phyloP scores from a whole-genome alignment of 2,329 filamentous ascomycete species.

The Botrytis hyacinthi region DNA sequence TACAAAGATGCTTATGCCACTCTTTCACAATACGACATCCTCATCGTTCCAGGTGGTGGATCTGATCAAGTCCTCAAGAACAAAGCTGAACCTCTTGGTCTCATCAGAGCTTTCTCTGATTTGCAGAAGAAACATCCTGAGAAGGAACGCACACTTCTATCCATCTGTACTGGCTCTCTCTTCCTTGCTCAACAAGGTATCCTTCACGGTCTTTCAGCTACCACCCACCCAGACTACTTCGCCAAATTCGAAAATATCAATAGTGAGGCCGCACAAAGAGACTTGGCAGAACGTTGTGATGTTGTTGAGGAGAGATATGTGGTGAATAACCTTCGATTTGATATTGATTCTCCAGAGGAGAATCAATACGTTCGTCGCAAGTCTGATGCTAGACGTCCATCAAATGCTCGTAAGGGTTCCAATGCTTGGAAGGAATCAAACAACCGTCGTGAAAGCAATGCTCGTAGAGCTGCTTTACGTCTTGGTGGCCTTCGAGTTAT shows the following conservation, averaged over 20 bases:
- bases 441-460: constrained; percentile 74
- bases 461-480: constrained; percentile 65
- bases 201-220: constrained; percentile 74
- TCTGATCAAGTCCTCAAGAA: constrained; percentile 61
- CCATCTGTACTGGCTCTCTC: constrained; percentile 75
- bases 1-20: constrained; percentile 75
- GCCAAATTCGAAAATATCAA: constrained; percentile 80
- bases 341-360: constrained; percentile 73
- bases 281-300: constrained; percentile 74
- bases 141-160: constrained; percentile 78
- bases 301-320: constrained; percentile 84
- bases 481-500: constrained; percentile 67
- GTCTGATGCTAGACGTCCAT: constrained; percentile 62
- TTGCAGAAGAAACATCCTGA: constrained; percentile 75
- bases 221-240: constrained; percentile 77
- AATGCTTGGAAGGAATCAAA: constrained; percentile 77
- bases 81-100: constrained; percentile 64
- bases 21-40: constrained; percentile 61
- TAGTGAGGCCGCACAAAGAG: constrained; percentile 67
- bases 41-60: constrained; percentile 71
- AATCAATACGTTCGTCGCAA: constrained; percentile 80
- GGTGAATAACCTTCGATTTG: constrained; percentile 87
- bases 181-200: constrained; percentile 75
- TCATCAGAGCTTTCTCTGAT: constrained; percentile 75
- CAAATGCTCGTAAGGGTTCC: constrained; percentile 74